Evolutionary conservation across 2,329 filamentous ascomycete species (phyloP), one percentile per base, ranked within the genome.

Genomic region (Dothideomycetidae sp.): DNA sequence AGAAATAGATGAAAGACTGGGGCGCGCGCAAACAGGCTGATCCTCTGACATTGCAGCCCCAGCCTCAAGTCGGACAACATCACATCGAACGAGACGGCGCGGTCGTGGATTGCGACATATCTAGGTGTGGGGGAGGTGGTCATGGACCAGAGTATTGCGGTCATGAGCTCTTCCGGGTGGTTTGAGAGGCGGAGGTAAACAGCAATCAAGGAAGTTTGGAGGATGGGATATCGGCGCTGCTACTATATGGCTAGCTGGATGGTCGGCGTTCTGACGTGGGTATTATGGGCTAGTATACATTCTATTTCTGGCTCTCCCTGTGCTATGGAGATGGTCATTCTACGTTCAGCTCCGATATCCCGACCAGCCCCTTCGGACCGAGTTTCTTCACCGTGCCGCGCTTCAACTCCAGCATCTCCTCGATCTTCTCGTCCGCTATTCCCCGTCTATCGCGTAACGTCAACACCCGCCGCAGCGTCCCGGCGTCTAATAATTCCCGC

Each of bases 81-180:
- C 53, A 72, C 79, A 56, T 83, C 80, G 57, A 78, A 77, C 33
- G 43, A 45, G 19, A 45, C 43, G 10, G 43, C 43, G 18, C 42
- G 39, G 26, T 40, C 43, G 36, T 96, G 86, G 85, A 75, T 96
- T 48, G 80, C 88, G 54, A 88, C 80, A 57, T 96, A 96, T 59
- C 75, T 96, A 30, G 84, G 84, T 45, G 78, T 94, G 12, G 90
- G 90, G 50, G 90, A 98, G 66, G 93, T 85, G 75, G 81, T 94
- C 46, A 93, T 98, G 85, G 90, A 98, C 60, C 81, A 92, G 65
- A 92, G 85, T 18, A 84, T 96, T 19, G 86, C 86, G 29, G 73
- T 96, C 40, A 82, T 93, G 56, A 81, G 84, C 29, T 78, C 81
- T 33, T 92, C 82, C 55, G 73, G 78, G 42, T 98, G 77, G 63